These are phyloP conservation scores for Mycena pura DNA, from an alignment of 768 basidiomycete species.

Conservation along the genomic window DNA sequence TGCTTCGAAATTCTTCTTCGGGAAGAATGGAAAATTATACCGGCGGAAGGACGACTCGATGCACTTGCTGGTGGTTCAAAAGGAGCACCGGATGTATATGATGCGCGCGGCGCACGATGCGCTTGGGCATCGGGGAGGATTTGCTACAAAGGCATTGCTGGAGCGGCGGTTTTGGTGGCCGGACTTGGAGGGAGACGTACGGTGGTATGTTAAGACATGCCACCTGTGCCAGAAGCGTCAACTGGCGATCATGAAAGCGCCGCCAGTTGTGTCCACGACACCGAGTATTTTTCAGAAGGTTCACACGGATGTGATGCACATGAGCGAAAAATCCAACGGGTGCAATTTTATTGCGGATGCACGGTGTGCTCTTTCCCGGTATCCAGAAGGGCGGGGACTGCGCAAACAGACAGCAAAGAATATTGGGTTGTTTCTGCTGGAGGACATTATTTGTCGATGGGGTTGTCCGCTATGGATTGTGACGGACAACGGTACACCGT, in stretches of 20 bases:
- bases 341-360: slow-evolving; percentile 35
- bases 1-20: background rate
- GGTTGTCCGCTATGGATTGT: slow-evolving; percentile 41
- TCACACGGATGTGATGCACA: slow-evolving; percentile 39
- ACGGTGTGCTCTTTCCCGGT: slow-evolving; percentile 29
- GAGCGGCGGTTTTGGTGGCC: slow-evolving; percentile 32
- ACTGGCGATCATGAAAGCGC: slow-evolving; percentile 31
- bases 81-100: slow-evolving; percentile 18
- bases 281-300: slow-evolving; percentile 34
- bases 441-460: slow-evolving; percentile 44
- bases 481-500: slow-evolving; percentile 42
- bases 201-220: slow-evolving; percentile 41
- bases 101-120: slow-evolving; percentile 23
- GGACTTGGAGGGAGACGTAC: slow-evolving; percentile 31
- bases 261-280: slow-evolving; percentile 33
- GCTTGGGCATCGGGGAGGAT: slow-evolving; percentile 24
- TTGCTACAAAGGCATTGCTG: slow-evolving; percentile 2
- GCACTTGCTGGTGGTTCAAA: slow-evolving; percentile 2
- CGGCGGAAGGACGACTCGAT: background rate
- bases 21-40: background rate
- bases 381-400: slow-evolving; percentile 31
- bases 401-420: slow-evolving; percentile 27
- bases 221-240: slow-evolving; percentile 38
- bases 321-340: slow-evolving; percentile 24
- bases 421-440: slow-evolving; percentile 34